phyloP scores from a whole-genome alignment of 768 basidiomycete species.

The Arthromyces matolae region DNA sequence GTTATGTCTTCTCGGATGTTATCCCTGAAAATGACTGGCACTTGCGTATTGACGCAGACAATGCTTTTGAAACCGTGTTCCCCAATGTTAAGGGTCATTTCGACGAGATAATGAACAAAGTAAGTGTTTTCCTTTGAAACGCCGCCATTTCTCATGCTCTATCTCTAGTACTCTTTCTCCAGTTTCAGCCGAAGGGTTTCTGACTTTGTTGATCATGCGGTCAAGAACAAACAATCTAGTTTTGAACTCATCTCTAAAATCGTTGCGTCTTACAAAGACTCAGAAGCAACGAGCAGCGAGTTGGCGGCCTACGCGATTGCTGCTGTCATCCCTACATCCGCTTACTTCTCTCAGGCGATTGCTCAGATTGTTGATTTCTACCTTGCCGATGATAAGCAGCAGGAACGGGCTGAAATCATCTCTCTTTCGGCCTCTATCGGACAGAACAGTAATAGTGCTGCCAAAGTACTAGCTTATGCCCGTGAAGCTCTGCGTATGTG shows the following conservation, averaged over 20 bases:
- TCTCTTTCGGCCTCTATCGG: constrained; percentile 24
- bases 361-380: constrained; percentile 60
- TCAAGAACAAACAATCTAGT: constrained; percentile 19
- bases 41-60: constrained; percentile 36
- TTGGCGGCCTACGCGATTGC: constrained; percentile 50
- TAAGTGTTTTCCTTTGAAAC: constrained; percentile 6
- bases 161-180: neutral
- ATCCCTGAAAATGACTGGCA: constrained; percentile 46
- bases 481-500: constrained; percentile 45
- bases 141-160: neutral
- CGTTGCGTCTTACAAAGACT: constrained; percentile 14
- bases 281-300: constrained; percentile 22
- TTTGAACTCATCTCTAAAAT: constrained; percentile 32
- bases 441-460: constrained; percentile 19
- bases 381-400: constrained; percentile 34
- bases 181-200: neutral
- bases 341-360: constrained; percentile 53
- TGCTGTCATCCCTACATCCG: constrained; percentile 51
- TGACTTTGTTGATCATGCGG: constrained; percentile 17
- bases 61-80: constrained; percentile 28
- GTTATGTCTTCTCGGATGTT: constrained; percentile 44
- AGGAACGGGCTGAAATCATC: constrained; percentile 39
- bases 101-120: constrained; percentile 20
- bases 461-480: constrained; percentile 39
- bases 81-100: constrained; percentile 28